Evolutionary conservation across 257 asterid species (phyloP).

Genomic region (Verbena officinalis): DNA sequence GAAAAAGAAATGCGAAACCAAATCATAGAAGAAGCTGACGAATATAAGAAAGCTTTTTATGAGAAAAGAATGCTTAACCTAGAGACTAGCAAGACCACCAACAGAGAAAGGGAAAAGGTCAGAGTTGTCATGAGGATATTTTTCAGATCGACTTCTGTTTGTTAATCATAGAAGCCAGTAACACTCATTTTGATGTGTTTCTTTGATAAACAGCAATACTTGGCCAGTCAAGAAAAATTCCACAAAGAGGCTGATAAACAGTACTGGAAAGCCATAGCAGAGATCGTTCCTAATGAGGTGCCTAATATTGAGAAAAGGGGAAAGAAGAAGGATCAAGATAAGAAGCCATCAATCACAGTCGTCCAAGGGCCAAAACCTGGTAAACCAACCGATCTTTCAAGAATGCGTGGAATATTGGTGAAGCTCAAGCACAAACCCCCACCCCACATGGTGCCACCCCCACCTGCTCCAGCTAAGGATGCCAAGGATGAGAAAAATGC

Average conservation of each 20-base stretch:
- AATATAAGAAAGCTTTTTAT: constrained; percentile 67
- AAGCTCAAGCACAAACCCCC: constrained; percentile 98
- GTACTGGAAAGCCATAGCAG: constrained; percentile 96
- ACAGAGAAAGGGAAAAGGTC: constrained; percentile 90
- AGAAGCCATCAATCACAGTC: constrained; percentile 80
- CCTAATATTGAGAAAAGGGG: constrained; percentile 83
- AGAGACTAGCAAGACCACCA: constrained; percentile 71
- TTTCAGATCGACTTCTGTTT: background rate
- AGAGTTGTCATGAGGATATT: constrained; percentile 15
- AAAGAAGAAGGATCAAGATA: constrained; percentile 91
- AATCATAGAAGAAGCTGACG: constrained; percentile 88
- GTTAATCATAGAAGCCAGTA: constrained; percentile 3
- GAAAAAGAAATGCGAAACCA: constrained; percentile 82
- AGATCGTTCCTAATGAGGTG: constrained; percentile 89
- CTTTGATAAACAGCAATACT: constrained; percentile 45
- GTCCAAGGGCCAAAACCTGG: constrained; percentile 98
- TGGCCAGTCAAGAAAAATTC: constrained; percentile 76
- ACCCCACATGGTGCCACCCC: constrained; percentile 93
- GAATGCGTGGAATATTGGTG: constrained; percentile 91
- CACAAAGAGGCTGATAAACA: constrained; percentile 96
- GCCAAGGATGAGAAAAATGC: constrained; percentile 47
- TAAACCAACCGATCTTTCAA: constrained; percentile 94
- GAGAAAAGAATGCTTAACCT: constrained; percentile 74
- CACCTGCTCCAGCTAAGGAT: constrained; percentile 74
- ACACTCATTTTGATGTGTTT: constrained; percentile 18